Evolutionary conservation across 2,329 filamentous ascomycete genomes (phyloP).

Genomic region (Rasamsonia emersonii): DNA sequence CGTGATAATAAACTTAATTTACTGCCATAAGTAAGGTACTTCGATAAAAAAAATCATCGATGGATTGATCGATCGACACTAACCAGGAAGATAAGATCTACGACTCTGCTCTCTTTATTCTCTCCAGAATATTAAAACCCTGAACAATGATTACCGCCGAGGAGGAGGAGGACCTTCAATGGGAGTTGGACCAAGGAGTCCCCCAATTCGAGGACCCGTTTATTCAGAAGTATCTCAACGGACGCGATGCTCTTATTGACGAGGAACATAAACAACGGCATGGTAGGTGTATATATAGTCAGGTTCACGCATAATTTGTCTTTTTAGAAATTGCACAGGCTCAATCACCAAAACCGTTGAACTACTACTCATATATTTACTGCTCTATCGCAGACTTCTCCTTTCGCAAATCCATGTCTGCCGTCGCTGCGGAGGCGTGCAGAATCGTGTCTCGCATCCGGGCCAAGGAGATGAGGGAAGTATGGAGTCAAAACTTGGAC

Average conservation of each 20-base stretch:
- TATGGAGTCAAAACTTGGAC: slow-evolving; percentile 70
- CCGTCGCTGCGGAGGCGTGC: slow-evolving; percentile 68
- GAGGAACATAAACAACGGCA: slow-evolving; percentile 77
- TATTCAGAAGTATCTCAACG: slow-evolving; percentile 70
- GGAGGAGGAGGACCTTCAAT: slow-evolving; percentile 15
- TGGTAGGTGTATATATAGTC: slow-evolving; percentile 44
- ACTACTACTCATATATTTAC: not conserved
- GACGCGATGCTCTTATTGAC: slow-evolving; percentile 64
- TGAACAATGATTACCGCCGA: too few species aligned
- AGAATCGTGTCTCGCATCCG: slow-evolving; percentile 73
- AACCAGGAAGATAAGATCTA: too few species aligned
- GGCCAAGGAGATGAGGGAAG: slow-evolving; percentile 61
- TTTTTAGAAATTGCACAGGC: not conserved
- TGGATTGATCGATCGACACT: too few species aligned
- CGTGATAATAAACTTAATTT: too few species aligned
- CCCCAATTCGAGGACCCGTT: slow-evolving; percentile 58
- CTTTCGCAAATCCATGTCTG: slow-evolving; percentile 53
- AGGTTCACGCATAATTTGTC: not conserved
- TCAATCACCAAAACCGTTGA: too few species aligned
- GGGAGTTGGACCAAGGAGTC: slow-evolving; percentile 35
- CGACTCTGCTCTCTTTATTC: too few species aligned
- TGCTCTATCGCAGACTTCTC: slow-evolving; percentile 15
- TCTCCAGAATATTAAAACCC: too few species aligned
- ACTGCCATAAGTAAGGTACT: too few species aligned
- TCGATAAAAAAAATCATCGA: too few species aligned